Evolutionary conservation across 1,139 yeast species (phyloP), one percentile per base, ranked within the genome.

Genomic region (Candida neerlandica): DNA sequence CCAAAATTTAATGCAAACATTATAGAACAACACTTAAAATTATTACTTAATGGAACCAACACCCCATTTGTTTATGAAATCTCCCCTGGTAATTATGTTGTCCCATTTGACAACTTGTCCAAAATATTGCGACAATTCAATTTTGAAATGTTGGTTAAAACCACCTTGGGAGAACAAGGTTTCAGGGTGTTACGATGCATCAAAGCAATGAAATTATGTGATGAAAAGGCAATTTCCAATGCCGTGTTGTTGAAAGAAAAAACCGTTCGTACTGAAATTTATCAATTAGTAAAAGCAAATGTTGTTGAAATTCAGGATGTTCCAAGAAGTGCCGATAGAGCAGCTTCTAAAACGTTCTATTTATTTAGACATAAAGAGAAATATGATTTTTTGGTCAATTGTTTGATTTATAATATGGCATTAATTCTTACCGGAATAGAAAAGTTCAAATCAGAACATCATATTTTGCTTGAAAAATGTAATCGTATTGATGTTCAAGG

Each of bases 401-500:
- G 77, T 2, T 55, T 76, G 33, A 55, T 67, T 26, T 71, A 59
- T 52, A 62, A 67, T 48, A 85, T 91, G 81, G 88, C 88, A 1
- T 81, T 83, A 52, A 67, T 85, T 16, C 68, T 88, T 50, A 77
- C 77, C 43, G 79, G 81, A 45, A 70, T 88, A 33, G 82, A 80
- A 41, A 69, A 66, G 6, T 75, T 89, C 57, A 84, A 89, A 54
- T 66, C 67, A 27, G 86, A 84, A 44, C 84, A 90, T 63, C 74
- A 79, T 44, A 83, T 86, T 12, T 75, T 94, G 51, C 73, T 92
- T 51, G 85, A 85, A 18, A 92, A 92, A 64, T 84, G 92, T 51
- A 87, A 86, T 55, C 80, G 98, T 66, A 96, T 88, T 53, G 98
- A 94, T 64, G 97, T 94, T 30, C 84, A 82, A 61, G 96, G 95